These are phyloP conservation scores for Tolypocladium album DNA, from an alignment of 2,329 filamentous ascomycete species.

Conservation along the genomic window DNA sequence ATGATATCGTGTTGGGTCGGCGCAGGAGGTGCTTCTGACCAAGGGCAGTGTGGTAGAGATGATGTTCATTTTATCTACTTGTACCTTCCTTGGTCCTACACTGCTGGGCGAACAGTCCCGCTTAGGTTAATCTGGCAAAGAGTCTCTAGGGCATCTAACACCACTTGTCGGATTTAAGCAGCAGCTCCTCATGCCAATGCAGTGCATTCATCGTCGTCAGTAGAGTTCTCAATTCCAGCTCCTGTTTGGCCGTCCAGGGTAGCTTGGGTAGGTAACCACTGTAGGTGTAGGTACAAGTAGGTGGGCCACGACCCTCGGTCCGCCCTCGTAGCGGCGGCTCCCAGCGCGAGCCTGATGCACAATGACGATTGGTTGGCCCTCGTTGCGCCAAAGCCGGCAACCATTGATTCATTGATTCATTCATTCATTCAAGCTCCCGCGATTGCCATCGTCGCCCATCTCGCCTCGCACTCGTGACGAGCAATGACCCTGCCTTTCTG, in stretches of 20 bases:
- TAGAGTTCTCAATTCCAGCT: too few species aligned
- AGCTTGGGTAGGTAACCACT: too few species aligned
- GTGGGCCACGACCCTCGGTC: background rate
- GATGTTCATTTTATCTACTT: too few species aligned
- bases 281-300: too few species aligned
- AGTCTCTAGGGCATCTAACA: background rate
- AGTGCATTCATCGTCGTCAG: background rate
- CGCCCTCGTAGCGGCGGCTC: background rate
- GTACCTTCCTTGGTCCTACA: too few species aligned
- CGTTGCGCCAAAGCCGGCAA: background rate
- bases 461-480: background rate
- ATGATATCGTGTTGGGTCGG: background rate
- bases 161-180: too few species aligned
- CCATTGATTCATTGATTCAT: background rate
- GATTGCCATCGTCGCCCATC: background rate
- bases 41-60: too few species aligned
- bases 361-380: constrained; percentile 4
- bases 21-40: background rate
- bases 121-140: background rate
- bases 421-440: background rate
- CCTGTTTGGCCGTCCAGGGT: too few species aligned
- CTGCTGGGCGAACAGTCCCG: too few species aligned
- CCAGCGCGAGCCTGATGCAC: background rate
- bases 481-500: background rate
- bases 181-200: too few species aligned